Evolutionary conservation across 169 alveolate genomes (phyloP).

Genomic region (Eimeria acervulina): DNA sequence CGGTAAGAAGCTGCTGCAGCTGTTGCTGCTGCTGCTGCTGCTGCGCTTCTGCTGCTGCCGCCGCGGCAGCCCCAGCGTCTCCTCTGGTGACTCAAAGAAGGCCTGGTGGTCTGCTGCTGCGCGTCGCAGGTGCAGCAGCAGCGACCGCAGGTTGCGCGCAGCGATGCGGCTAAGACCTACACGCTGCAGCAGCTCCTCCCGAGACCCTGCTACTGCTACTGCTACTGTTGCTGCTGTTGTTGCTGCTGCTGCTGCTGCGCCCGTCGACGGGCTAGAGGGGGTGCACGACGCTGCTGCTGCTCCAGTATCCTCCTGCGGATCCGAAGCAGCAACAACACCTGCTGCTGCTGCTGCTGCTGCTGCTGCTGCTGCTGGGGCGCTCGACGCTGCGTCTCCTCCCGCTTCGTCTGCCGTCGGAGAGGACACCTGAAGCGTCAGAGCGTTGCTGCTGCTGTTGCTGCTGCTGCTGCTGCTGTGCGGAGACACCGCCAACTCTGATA

Average conservation of each 20-base stretch:
- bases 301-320: background rate
- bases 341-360: background rate
- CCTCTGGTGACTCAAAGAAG: constrained; percentile 43
- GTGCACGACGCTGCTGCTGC: background rate
- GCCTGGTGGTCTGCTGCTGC: constrained; percentile 5
- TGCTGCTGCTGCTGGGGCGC: background rate
- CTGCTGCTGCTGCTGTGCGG: background rate
- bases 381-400: background rate
- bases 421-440: constrained; percentile 11
- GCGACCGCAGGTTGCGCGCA: background rate
- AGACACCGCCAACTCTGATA: background rate
- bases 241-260: constrained; percentile 35
- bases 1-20: background rate
- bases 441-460: constrained; percentile 17
- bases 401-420: background rate
- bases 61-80: constrained; percentile 37
- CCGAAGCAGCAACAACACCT: background rate
- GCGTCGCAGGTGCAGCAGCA: background rate
- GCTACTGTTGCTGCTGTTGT: constrained; percentile 5
- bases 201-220: background rate
- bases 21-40: constrained; percentile 22
- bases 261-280: background rate
- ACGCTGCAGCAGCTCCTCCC: constrained; percentile 32
- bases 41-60: constrained; percentile 45
- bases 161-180: constrained; percentile 14